Conservation (phyloP, 352 stramenopile species). For the Globisporangium abappressorium region DNA sequence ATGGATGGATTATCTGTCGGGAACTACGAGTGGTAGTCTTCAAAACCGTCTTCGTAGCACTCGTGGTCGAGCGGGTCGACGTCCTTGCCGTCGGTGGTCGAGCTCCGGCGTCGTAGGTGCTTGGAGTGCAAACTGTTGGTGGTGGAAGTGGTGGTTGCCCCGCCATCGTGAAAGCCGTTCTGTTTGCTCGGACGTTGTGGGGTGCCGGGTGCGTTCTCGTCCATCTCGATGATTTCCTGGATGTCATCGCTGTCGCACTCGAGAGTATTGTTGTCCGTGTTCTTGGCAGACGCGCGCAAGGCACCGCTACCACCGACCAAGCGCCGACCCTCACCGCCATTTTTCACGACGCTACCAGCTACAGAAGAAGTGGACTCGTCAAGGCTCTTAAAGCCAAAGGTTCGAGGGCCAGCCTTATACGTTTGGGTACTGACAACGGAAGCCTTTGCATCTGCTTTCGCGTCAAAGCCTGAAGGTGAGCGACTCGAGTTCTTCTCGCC, state of each 20-base stretch:
- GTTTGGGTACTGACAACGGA: conserved; percentile 7
- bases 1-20: background rate
- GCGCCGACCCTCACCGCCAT: background rate
- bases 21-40: conserved; percentile 41
- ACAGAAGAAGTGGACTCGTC: conserved; percentile 5
- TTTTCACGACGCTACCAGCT: background rate
- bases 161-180: conserved; percentile 1
- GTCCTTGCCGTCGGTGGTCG: conserved; percentile 12
- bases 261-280: conserved; percentile 34
- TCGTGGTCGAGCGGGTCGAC: conserved; percentile 49
- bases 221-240: conserved; percentile 83
- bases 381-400: conserved; percentile 28
- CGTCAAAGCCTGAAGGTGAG: conserved; percentile 11
- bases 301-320: conserved; percentile 1
- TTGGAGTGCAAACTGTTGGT: background rate
- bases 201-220: conserved; percentile 5
- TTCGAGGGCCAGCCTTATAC: conserved; percentile 24
- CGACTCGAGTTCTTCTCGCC: conserved; percentile 25
- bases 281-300: conserved; percentile 14
- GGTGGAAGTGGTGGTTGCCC: background rate
- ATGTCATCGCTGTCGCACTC: conserved; percentile 74
- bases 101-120: conserved; percentile 6
- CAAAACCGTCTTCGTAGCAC: conserved; percentile 82
- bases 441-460: conserved; percentile 23
- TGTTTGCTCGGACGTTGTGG: conserved; percentile 11